Base-by-base conservation (phyloP, 768 basidiomycete species). In the Tremella mesenterica region DNA sequence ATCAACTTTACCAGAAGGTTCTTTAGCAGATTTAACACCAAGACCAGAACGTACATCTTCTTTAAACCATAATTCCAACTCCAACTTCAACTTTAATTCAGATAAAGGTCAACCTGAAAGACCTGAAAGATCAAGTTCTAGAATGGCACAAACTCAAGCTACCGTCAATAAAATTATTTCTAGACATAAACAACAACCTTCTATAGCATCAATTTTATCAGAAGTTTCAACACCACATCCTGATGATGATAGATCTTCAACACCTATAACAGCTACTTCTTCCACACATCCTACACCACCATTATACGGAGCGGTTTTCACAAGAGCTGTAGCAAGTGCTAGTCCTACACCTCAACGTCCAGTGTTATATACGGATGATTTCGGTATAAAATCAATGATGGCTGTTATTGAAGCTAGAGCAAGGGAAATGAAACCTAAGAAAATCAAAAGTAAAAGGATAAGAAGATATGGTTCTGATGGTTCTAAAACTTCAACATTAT, bases 381-480 rank as follows among this genome's bases (percentile, higher is more conserved):
- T 92, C 73, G 91, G 91, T 1, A 76, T 93, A 23, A 75, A 81
- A 7, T 79, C 83, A 48, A 90, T 95, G 87, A 79, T 95, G 79
- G 84, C 87, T 23, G 78, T 92, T 38, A 89, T 95, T 51, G 85
- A 90, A n/a, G 64, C 67, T 30, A 47, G 70, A 30, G 66, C 72
- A 36, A 53, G 58, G 33, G 61, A 65, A 18, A 27, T 49, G 30
- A 43, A 34, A 31, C 38, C 38, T 16, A 55, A 50, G 23, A n/a
- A 44, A 14, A n/a, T 30, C 7, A 20, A 44, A n/a, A 18, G 26
- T n/a, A 23, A 38, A 26, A 25, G 45, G 12, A n/a, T n/a, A n/a
- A n/a, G n/a, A n/a, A n/a, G n/a, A n/a, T n/a, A n/a, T n/a, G n/a
- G n/a, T n/a, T n/a, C n/a, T n/a, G n/a, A n/a, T n/a, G n/a, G n/a